Conservation (phyloP, 257 asterid genomes). For the Solanum stenotomum region DNA sequence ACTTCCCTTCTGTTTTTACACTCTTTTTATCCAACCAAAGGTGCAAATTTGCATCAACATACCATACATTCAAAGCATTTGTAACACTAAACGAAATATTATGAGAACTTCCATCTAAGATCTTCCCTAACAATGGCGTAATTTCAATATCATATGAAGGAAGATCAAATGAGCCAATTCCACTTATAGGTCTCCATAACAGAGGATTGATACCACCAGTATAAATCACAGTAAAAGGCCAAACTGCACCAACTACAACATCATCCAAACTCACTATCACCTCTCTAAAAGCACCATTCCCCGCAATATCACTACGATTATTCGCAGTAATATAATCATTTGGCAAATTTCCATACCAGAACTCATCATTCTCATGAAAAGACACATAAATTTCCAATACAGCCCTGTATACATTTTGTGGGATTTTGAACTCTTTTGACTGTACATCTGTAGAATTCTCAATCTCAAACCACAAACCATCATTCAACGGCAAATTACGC, state of each 20-base stretch:
- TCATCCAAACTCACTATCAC: conserved; percentile 46
- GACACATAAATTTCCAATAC: conserved; percentile 72
- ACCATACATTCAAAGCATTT: conserved; percentile 72
- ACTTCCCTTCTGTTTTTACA: conserved; percentile 34
- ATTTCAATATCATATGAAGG: conserved; percentile 69
- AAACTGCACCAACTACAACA: conserved; percentile 42
- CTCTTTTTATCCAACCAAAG: conserved; percentile 59
- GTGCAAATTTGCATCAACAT: conserved; percentile 72
- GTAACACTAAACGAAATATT: conserved; percentile 41
- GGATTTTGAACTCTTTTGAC: conserved; percentile 42
- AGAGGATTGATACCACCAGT: conserved; percentile 80
- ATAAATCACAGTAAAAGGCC: conserved; percentile 74
- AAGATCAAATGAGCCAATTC: conserved; percentile 67
- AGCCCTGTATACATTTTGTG: conserved; percentile 47
- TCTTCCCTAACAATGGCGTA: conserved; percentile 44
- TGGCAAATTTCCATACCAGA: conserved; percentile 60
- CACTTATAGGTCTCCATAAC: conserved; percentile 69
- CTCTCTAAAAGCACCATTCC: conserved; percentile 77
- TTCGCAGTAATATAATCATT: conserved; percentile 42
- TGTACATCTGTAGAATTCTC: conserved; percentile 35
- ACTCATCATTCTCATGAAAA: conserved; percentile 73
- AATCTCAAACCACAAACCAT: conserved; percentile 72
- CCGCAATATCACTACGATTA: conserved; percentile 28
- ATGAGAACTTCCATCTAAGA: conserved; percentile 57
- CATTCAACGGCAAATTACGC: conserved; percentile 49